Conservation (phyloP, 2,329 filamentous ascomycete species). For the Penicillium polonicum region DNA sequence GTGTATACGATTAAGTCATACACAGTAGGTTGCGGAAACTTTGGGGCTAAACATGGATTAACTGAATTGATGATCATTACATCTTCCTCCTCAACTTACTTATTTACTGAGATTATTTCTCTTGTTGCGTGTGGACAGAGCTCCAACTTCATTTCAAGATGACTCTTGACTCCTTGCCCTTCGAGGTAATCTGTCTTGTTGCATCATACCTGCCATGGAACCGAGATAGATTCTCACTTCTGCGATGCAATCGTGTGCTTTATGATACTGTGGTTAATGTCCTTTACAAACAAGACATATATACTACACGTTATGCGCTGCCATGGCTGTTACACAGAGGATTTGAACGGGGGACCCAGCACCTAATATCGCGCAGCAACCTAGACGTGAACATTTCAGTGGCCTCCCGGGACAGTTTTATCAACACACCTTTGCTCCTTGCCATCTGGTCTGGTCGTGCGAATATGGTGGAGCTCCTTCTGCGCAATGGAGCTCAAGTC, state of each 20-base stretch:
- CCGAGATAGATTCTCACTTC: not conserved
- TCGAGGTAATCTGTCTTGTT: not conserved
- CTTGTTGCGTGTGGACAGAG: not conserved
- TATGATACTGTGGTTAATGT: not conserved
- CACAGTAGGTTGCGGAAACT: not conserved
- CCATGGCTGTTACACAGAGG: not conserved
- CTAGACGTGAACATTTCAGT: not conserved
- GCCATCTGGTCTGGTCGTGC: not conserved
- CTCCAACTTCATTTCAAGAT: not conserved
- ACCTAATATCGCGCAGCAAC: not conserved
- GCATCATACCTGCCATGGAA: not conserved
- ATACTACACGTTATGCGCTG: accelerated
- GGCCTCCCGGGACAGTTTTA: accelerated
- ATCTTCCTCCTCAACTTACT: not conserved
- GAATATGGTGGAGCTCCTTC: not conserved
- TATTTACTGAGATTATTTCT: no score
- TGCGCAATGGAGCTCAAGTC: not conserved
- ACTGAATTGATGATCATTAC: not conserved
- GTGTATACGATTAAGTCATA: not conserved
- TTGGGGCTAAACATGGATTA: not conserved
- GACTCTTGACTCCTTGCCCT: not conserved
- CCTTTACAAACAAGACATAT: not conserved
- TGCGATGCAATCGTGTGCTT: not conserved
- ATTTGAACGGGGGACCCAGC: not conserved
- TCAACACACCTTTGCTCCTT: not conserved